Percentiles rank a stretch among this genome's conserved stretches.
These are phyloP conservation scores for Capronia epimyces DNA, from an alignment of 2,329 filamentous ascomycete genomes.

Conservation along the genomic window DNA sequence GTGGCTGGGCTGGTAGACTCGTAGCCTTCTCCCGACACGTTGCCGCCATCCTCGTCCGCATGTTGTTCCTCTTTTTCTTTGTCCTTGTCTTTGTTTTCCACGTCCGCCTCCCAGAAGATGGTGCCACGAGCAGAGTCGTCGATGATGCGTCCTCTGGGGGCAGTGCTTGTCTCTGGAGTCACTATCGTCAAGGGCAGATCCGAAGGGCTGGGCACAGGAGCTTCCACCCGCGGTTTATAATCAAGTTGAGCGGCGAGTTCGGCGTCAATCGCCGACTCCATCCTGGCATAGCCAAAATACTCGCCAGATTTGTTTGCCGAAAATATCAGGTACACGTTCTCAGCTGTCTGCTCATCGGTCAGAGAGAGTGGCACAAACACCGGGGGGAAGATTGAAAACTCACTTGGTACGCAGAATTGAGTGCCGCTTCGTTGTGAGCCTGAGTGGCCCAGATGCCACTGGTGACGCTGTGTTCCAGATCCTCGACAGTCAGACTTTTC, in stretches of 20 bases:
- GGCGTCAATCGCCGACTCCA: conserved; percentile 77
- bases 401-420: conserved; percentile 81
- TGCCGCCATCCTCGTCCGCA: conserved; percentile 18
- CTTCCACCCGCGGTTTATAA: conserved; percentile 61
- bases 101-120: conserved; percentile 89
- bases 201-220: conserved; percentile 38
- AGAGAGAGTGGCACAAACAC: conserved; percentile 3
- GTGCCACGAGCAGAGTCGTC: conserved; percentile 90
- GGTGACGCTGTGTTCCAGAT: conserved; percentile 79
- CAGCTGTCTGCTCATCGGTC: conserved; percentile 53
- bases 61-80: conserved; percentile 44
- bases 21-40: conserved; percentile 22
- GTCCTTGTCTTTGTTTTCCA: conserved; percentile 41
- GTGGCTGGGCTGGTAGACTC: conserved; percentile 19
- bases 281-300: conserved; percentile 91
- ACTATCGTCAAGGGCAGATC: conserved; percentile 74
- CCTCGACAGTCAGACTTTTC: conserved; percentile 86
- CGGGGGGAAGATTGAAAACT: conserved; percentile 25
- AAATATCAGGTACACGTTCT: conserved; percentile 87
- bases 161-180: conserved; percentile 70
- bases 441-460: conserved; percentile 94
- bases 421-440: conserved; percentile 76
- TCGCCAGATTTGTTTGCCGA: conserved; percentile 97
- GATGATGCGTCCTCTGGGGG: conserved; percentile 79
- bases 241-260: conserved; percentile 62